Evolutionary conservation across 176 grass and related monocot genomes (phyloP).

Genomic region (Eremochloa ophiuroides): DNA sequence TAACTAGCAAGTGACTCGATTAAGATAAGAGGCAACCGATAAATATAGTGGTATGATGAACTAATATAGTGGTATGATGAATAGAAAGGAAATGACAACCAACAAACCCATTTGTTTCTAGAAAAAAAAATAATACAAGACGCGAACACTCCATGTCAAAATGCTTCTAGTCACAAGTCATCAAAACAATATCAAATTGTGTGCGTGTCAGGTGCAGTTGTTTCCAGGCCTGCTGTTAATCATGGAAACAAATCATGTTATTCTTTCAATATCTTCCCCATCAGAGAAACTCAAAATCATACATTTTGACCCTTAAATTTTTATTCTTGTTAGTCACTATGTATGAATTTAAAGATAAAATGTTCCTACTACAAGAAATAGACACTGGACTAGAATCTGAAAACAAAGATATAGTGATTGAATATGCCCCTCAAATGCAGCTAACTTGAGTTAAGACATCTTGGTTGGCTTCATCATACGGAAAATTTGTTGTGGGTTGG

Average conservation of each 20-base stretch:
- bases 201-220: not conserved
- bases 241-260: conserved; percentile 20
- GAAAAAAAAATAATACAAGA: not conserved
- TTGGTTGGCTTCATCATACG: conserved; percentile 32
- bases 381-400: not conserved
- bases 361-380: conserved; percentile 1
- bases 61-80: too few species aligned
- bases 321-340: not conserved
- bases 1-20: too few species aligned
- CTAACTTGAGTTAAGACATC: not conserved
- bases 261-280: conserved; percentile 1
- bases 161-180: not conserved
- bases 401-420: not conserved
- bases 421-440: conserved; percentile 3
- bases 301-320: not conserved
- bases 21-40: too few species aligned
- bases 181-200: not conserved
- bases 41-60: not conserved
- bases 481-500: conserved; percentile 25
- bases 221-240: conserved; percentile 32
- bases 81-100: not conserved
- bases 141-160: not conserved
- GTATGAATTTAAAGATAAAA: not conserved
- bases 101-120: not conserved
- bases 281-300: not conserved